Base-by-base conservation (phyloP, 495 filamentous ascomycete genomes). In the Lophium mytilinum region DNA sequence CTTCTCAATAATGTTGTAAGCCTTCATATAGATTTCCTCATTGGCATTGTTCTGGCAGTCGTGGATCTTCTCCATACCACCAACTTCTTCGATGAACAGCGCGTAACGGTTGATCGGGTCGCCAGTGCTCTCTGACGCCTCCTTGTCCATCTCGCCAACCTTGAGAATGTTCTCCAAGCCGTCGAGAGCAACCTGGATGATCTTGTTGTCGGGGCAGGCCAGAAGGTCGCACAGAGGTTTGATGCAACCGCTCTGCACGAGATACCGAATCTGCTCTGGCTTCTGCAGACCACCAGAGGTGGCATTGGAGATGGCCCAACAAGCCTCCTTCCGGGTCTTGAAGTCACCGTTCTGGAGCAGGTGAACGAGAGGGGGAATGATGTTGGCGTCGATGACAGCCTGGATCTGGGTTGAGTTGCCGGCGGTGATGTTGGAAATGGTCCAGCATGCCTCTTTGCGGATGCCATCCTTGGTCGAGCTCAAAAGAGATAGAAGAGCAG, bases 21-120 rank as follows among this genome's bases (percentile, higher is more conserved):
- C 95, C 83, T 99, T 99, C 93, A 99, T 96, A 80, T 99, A 99
- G 65, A 99, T 99, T 76, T 99, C 94, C 75, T 97, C 94, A 75
- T 99, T 99, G 75, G 94, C 92, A 65, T 99, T 99, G 75, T 92
- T 96, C 78, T 99, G 94, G 82, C 93, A 96, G 64, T 96, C 91
- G 73, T 99, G 94, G 67, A 99, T 96, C 84, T 96, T 97, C 78
- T 96, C 91, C 94, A 99, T 99, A 62, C 94, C 94, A 62, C 89
- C 89, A 56, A 90, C 93, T 70, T 99, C 94, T 76, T 99, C 94
- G 64, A 99, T 99, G 76, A 93, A 96, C 60, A 99, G 80, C 34
- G 94, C 94, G 70, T 92, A 99, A 53, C 89, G 87, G 80, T 99
- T 99, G 74, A 99, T 85, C 39, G 89, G 82, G 37, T 88, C 80